Base-by-base conservation (phyloP, 1,284 basidiomycete species). In the Papiliotrema nemorosa region DNA sequence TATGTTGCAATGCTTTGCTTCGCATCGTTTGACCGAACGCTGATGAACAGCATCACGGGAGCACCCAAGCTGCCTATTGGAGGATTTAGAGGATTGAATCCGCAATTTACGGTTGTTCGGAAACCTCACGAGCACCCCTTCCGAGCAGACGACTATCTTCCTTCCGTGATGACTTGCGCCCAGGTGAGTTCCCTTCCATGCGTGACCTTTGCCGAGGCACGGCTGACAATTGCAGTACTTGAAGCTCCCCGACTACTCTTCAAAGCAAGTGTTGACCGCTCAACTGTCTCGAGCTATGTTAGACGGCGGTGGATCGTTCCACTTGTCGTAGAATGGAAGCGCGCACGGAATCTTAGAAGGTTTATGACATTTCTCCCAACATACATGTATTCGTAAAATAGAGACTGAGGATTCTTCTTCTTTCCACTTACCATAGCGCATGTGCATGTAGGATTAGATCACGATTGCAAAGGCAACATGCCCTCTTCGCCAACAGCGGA, bases 91-190 rank as follows among this genome's bases (percentile, higher is more conserved):
- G 92, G 90, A 2, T 80, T 99, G 51, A 93, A 89, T 63, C 96
- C 96, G 2, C 84, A 88, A 13, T 80, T 99, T 56, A 99, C 96
- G 1, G 92, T 99, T 12, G 94, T 99, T 39, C 87, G 93, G 62
- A 97, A 98, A 72, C 90, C 90, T 18, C 91, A 94, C 64, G 96
- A 97, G 73, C 78, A 88, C 3, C 88, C 90, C 9, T 79, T 91
- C 58, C 83, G 84, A 16, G 89, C 94, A 1, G 92, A 98, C 71
- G 90, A 96, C 72, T 96, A 96, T 70, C 78, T 98, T 35, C 94
- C 94, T 0, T 93, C 90, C 69, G 93, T 97, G 40, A 97, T 97
- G 94, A 97, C 94, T 10, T 98, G 94, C 71, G 93, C 94, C 59
- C 96, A 97, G 75, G 71, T 75, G 27, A 57, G 72, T 59, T 46